Evolutionary conservation across 345 rosid genomes (phyloP).

Genomic region (Mangifera indica): DNA sequence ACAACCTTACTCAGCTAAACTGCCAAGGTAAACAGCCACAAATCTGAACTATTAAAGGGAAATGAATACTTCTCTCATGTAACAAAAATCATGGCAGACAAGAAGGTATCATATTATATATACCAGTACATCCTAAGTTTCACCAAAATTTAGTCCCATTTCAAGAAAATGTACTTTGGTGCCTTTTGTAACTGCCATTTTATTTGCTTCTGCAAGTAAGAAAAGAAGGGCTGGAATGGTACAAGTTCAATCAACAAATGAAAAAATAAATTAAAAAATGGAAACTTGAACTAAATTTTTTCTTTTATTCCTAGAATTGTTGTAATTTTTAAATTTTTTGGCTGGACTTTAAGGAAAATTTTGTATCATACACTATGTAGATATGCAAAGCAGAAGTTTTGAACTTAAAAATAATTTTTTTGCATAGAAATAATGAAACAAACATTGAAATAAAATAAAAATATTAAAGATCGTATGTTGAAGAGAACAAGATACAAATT

Average conservation of each 20-base stretch:
- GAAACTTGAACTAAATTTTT: background rate
- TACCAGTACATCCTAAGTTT: background rate
- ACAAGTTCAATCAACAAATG: background rate
- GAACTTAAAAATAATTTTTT: background rate
- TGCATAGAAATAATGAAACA: background rate
- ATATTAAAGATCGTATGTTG: slow-evolving; percentile 10
- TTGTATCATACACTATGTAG: background rate
- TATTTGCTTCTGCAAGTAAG: background rate
- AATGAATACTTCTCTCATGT: background rate
- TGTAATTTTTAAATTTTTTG: background rate
- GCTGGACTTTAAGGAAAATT: background rate
- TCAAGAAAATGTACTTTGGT: background rate
- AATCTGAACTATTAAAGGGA: slow-evolving; percentile 3
- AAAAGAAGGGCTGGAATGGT: background rate
- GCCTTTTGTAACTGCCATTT: slow-evolving; percentile 1
- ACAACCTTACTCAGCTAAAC: slow-evolving; percentile 2
- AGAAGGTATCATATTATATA: background rate
- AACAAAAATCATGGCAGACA: background rate
- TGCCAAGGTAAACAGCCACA: background rate
- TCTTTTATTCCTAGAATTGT: background rate
- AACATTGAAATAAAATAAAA: slow-evolving; percentile 8
- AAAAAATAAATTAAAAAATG: background rate
- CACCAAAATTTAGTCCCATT: background rate
- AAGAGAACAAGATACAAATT: background rate
- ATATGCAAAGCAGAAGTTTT: background rate